Base-by-base conservation (phyloP, 176 grass and related monocot species). In the Carex littledalei region DNA sequence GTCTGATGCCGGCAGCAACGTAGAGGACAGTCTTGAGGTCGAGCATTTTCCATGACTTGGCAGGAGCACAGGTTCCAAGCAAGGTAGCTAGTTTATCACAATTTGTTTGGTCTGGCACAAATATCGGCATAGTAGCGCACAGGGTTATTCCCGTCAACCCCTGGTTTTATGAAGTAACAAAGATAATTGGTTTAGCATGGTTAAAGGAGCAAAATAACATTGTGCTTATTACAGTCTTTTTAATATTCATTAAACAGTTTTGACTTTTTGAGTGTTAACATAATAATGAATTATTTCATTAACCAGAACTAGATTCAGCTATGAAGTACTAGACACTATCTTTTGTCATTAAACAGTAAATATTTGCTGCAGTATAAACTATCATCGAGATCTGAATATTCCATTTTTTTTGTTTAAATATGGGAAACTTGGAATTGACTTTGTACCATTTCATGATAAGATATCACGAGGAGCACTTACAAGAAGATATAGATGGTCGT, bases 21-120 rank as follows among this genome's bases (percentile, higher is more conserved):
- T 97, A 97, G n/a, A 94, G 92, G 63, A 92, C 94, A 5, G 87
- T 62, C 64, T 97, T 76, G 32, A 97, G 94, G 84, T 94, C 94
- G 2, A 89, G 84, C 94, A 87, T 91, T 86, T 97, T 92, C 94
- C 92, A 97, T 0, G 79, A 57, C 58, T 63, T n/a, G 8, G 94
- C 81, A 2, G 12, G 86, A 67, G 81, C 82, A 86, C 94, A 97
- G 0, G 10, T 35, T 22, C 95, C 95, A 17, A 98, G 63, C 52
- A 98, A 84, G 80, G 85, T 79, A 45, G 95, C 89, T 76, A 98
- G 79, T 67, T 82, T 81, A 78, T 93, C 87, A 79, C 92, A 98
- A 0, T 81, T 85, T 6, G 26, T 47, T 87, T 98, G 95, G 2
- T 70, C 18, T 0, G 95, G 95, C 2, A 75, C 81, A 45, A 98